Evolutionary conservation across 2,329 filamentous ascomycete species (phyloP).

Genomic region (Colletotrichum musicola): DNA sequence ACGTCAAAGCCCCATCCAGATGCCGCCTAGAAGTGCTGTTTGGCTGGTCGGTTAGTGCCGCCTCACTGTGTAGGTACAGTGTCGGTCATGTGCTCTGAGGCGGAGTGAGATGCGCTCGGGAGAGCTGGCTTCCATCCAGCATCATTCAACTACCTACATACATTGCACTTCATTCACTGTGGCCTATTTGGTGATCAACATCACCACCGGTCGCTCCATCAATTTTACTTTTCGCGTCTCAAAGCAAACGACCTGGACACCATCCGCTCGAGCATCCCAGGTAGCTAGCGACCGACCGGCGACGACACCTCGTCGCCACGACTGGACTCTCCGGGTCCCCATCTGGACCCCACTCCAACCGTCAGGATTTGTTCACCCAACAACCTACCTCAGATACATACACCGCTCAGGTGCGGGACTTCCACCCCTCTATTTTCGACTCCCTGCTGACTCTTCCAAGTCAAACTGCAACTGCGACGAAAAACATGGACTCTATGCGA

Average conservation of each 20-base stretch:
- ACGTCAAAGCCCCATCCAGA: slow-evolving; percentile 33
- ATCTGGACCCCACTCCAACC: slow-evolving; percentile 30
- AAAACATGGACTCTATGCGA: slow-evolving; percentile 50
- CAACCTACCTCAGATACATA: slow-evolving; percentile 20
- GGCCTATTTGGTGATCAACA: slow-evolving; percentile 4
- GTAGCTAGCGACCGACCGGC: not conserved
- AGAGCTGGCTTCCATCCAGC: slow-evolving; percentile 7
- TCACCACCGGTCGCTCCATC: slow-evolving; percentile 4
- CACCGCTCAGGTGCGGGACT: slow-evolving; percentile 35
- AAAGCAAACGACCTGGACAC: not conserved
- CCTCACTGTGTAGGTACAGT: slow-evolving; percentile 12
- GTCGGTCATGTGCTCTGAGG: slow-evolving; percentile 33
- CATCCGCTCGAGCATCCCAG: not conserved
- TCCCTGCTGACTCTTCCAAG: slow-evolving; percentile 21
- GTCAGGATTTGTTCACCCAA: slow-evolving; percentile 39
- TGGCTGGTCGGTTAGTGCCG: slow-evolving; percentile 27
- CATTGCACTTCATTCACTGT: slow-evolving; percentile 22
- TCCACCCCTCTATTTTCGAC: slow-evolving; percentile 6
- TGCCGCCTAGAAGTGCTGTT: not conserved
- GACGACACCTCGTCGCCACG: slow-evolving; percentile 22
- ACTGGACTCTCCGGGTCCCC: slow-evolving; percentile 22
- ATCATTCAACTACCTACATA: slow-evolving; percentile 1
- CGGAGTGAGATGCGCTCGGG: slow-evolving; percentile 1
- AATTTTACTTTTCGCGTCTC: not conserved
- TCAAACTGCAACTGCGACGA: not conserved